Conservation (phyloP, 2,329 filamentous ascomycete species). For the Myriosclerotinia duriaeana region DNA sequence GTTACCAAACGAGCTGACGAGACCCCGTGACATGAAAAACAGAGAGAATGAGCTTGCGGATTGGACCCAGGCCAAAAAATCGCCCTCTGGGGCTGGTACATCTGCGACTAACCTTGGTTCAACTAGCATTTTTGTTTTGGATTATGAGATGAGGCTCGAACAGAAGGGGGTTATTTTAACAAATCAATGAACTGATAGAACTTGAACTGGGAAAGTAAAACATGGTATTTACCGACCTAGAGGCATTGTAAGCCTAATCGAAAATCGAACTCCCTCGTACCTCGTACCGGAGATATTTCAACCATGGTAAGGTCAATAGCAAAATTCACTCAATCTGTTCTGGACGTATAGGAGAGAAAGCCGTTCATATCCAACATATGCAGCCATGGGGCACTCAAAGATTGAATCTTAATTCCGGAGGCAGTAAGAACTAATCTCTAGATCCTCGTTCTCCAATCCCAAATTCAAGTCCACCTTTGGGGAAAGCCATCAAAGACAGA, state of each 20-base stretch:
- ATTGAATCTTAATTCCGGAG: too few species aligned
- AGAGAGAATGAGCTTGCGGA: slow-evolving; percentile 12
- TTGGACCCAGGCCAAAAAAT: slow-evolving; percentile 3
- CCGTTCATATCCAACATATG: not conserved
- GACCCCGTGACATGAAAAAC: slow-evolving; percentile 33
- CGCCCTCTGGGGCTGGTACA: not conserved
- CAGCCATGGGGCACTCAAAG: too few species aligned
- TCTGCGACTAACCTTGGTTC: not conserved
- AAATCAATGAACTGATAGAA: too few species aligned
- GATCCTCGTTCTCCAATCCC: too few species aligned
- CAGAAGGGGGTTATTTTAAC: not conserved
- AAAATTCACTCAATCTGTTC: not conserved
- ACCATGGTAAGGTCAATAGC: not conserved
- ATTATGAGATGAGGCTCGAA: too few species aligned
- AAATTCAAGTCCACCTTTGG: too few species aligned
- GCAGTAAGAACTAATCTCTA: too few species aligned
- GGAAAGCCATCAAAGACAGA: not conserved
- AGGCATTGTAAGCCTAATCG: not conserved
- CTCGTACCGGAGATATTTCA: not conserved
- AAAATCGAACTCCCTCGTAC: not conserved
- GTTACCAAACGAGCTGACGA: slow-evolving; percentile 43
- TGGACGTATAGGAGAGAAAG: too few species aligned
- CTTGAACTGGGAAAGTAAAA: not conserved
- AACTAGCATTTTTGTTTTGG: not conserved
- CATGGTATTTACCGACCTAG: not conserved